Base-by-base conservation (phyloP, 441 rosid genomes). In the Populus hybrid region DNA sequence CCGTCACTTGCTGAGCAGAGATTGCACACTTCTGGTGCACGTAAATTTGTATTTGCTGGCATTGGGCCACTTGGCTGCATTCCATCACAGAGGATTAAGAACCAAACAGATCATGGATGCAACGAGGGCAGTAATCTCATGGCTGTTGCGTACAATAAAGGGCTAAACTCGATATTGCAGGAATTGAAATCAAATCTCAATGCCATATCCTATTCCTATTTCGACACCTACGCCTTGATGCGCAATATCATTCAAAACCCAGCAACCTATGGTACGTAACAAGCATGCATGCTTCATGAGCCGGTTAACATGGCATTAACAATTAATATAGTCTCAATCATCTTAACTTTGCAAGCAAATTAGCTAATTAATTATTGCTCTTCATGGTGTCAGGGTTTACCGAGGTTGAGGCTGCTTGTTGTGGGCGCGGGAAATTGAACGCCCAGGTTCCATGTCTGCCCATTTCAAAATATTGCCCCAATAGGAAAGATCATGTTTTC, bases 391-490 rank as follows among this genome's bases (percentile, higher is more conserved):
- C 88, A 92, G 93, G 93, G n/a, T 88, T 89, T 67, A 74, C 46
- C 0, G 93, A 95, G 79, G 88, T 86, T 16, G 84, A 84, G 84
- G 83, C 93, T 23, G 97, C 99, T 1, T 91, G 99, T 63, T 95
- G 99, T 79, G 99, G 99, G 67, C 82, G 77, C 3, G 99, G 98
- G 5, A 71, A 83, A n/a, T 83, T 93, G 79, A 90, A 82, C 10
- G 94, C 97, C 0, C 78, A 78, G 1, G 7, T 75, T 6, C 91
- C 92, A 10, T 91, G 98, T 79, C 16, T 88, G 34, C 99, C 94
- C 0, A 11, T 88, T 4, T 74, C 98, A 10, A 78, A 75, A 10
- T 84, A 79, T 59, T 93, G 99, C 80, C 14, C 89, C 67, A 83
- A 93, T 84, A 80, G 98, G 80, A 88, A n/a, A 59, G 87, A 92